Evolutionary conservation across 2,329 filamentous ascomycete species (phyloP).

Genomic region (Aspergillus niger): DNA sequence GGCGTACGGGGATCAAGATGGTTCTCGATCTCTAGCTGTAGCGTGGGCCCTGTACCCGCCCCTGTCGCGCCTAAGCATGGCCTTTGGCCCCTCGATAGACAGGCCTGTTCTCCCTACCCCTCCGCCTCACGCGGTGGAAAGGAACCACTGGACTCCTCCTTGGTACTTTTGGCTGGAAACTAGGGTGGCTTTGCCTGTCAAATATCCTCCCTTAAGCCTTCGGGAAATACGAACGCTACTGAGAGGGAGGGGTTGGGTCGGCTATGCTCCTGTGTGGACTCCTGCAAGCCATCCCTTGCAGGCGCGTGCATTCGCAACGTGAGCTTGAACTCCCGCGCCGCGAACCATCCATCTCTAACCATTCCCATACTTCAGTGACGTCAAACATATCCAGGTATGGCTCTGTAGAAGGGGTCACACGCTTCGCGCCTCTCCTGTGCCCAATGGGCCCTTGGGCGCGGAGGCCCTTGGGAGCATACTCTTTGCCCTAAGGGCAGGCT

Average conservation of each 20-base stretch:
- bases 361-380: conserved; percentile 40
- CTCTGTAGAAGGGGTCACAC: conserved; percentile 36
- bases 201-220: conserved; percentile 20
- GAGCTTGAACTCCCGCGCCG: conserved; percentile 28
- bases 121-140: background rate
- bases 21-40: conserved; percentile 34
- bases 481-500: conserved; percentile 26
- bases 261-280: conserved; percentile 24
- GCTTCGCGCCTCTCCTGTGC: conserved; percentile 36
- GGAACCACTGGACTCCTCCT: conserved; percentile 2
- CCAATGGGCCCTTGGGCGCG: conserved; percentile 32
- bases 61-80: conserved; percentile 23
- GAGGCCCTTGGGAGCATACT: conserved; percentile 24
- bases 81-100: conserved; percentile 10
- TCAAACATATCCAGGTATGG: conserved; percentile 44
- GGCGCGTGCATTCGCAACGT: conserved; percentile 34
- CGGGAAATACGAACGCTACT: conserved; percentile 22
- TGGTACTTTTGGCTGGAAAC: conserved; percentile 2
- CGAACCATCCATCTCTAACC: conserved; percentile 30
- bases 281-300: conserved; percentile 37
- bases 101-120: background rate
- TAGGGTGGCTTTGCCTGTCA: conserved; percentile 23
- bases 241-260: conserved; percentile 24
- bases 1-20: conserved; percentile 52
- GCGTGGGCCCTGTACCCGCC: conserved; percentile 28